Base-by-base conservation (phyloP, 345 rosid genomes). In the Physaria fendleri region DNA sequence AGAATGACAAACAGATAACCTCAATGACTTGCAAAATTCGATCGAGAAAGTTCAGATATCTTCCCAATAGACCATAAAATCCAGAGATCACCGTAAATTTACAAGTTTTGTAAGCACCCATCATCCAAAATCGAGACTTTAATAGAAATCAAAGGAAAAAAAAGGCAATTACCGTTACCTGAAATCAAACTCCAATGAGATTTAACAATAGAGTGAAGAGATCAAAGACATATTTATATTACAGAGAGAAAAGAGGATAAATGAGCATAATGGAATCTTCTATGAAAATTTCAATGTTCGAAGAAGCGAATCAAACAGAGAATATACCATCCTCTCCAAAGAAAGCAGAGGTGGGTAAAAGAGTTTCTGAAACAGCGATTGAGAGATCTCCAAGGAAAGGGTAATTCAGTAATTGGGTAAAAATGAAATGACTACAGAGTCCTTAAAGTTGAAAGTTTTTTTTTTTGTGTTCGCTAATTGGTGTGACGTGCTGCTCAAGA, bases 241-340 rank as follows among this genome's bases (percentile, higher is more conserved):
- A 59, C 7, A 25, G 47, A 50, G 17, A 32, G 32, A 15, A 29
- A 45, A 38, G 37, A 55, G 32, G 37, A 63, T 40, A 32, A 55
- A 55, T 3, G n/a, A 62, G 53, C 17, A 62, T 8, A 62, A 55
- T 55, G 69, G 64, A 69, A 69, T 62, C 64, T 69, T 69, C 29
- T 39, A 17, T 55, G 74, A 62, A 46, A 39, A 47, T 3, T 54
- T 61, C 58, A n/a, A n/a, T n/a, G n/a, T n/a, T n/a, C n/a, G n/a
- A n/a, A 60, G 56, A 68, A 69, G 64, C 69, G 74, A 62, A 69
- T 62, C 49, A 62, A 62, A 62, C 68, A 69, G 53, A 62, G 74
- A 47, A 69, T 69, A 62, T 69, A 47, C 74, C 39, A 1, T 34
- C 39, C 5, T n/a, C n/a, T n/a, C n/a, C n/a, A n/a, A n/a, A n/a